phyloP scores from a whole-genome alignment of 2,329 filamentous ascomycete species.

The Penicillium nordicum region DNA sequence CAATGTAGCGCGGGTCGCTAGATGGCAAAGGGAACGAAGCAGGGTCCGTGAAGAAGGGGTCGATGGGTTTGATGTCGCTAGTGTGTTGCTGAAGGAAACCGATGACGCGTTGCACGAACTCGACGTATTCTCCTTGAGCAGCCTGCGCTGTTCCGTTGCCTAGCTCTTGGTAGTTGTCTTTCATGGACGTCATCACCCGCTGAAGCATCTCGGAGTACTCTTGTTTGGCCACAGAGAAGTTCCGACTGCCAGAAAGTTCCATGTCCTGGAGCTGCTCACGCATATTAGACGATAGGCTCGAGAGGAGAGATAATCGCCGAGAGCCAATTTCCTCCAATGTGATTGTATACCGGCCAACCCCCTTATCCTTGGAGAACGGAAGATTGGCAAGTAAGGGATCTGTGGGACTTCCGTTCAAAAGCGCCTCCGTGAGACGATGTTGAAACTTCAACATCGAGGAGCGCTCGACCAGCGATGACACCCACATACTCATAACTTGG shows the following conservation, averaged over 20 bases:
- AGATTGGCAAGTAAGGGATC: constrained; percentile 55
- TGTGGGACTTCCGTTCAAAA: constrained; percentile 48
- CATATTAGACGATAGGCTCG: constrained; percentile 59
- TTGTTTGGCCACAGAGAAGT: constrained; percentile 37
- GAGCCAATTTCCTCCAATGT: constrained; percentile 52
- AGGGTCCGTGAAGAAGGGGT: constrained; percentile 60
- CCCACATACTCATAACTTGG: constrained; percentile 53
- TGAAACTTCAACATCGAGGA: constrained; percentile 61
- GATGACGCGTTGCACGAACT: constrained; percentile 60
- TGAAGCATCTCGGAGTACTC: constrained; percentile 53
- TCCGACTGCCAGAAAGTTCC: constrained; percentile 30
- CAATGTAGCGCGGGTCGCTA: constrained; percentile 60
- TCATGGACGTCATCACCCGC: constrained; percentile 60
- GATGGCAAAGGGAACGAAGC: constrained; percentile 58
- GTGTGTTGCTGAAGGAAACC: constrained; percentile 60
- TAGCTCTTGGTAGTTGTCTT: constrained; percentile 57
- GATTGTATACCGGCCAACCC: constrained; percentile 45
- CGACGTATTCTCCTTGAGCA: constrained; percentile 54
- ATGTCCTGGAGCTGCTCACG: constrained; percentile 46
- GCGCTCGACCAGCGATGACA: constrained; percentile 56
- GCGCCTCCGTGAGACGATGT: constrained; percentile 52
- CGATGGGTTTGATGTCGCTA: constrained; percentile 52
- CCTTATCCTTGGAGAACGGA: constrained; percentile 50
- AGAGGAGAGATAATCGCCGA: constrained; percentile 55
- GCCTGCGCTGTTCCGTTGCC: constrained; percentile 30